Percentiles rank a stretch among this genome's conserved stretches.
Conservation (phyloP, 169 alveolate genomes). For the Plasmodium coatneyi region DNA sequence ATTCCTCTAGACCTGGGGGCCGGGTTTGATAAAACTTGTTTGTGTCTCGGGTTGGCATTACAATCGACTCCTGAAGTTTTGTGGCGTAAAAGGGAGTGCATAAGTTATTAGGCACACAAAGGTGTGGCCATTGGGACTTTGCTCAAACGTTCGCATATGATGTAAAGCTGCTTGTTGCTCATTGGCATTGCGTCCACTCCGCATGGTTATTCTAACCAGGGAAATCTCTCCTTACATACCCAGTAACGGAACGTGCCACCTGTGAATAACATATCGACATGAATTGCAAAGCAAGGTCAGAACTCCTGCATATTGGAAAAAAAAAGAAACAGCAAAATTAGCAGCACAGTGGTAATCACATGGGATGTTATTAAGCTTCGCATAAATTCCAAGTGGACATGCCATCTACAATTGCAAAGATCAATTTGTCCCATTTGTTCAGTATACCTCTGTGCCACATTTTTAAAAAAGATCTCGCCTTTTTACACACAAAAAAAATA, state of each 20-base stretch:
- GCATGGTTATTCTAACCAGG: neutral
- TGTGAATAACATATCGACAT: slow-evolving; percentile 89
- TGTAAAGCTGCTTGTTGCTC: neutral
- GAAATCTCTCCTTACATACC: slow-evolving; percentile 59
- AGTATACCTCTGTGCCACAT: slow-evolving; percentile 75
- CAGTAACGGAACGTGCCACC: slow-evolving; percentile 90
- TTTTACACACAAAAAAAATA: slow-evolving; percentile 3
- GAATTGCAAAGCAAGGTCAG: slow-evolving; percentile 88
- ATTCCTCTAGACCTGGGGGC: slow-evolving; percentile 90
- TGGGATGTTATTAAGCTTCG: neutral
- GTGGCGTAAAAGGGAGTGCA: neutral
- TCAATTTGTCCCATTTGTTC: neutral
- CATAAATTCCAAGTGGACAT: neutral
- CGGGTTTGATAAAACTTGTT: slow-evolving; percentile 88
- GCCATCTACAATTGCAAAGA: neutral
- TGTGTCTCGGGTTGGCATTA: slow-evolving; percentile 90
- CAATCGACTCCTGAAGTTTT: slow-evolving; percentile 87
- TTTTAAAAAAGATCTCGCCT: neutral
- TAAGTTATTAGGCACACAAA: neutral
- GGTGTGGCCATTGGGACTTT: neutral
- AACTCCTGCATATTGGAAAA: slow-evolving; percentile 76
- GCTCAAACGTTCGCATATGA: neutral
- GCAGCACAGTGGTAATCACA: neutral
- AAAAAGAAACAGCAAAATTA: neutral
- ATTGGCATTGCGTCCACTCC: neutral